phyloP scores from a whole-genome alignment of 108 stramenopile species.

The Aurantiochytrium sp. region DNA sequence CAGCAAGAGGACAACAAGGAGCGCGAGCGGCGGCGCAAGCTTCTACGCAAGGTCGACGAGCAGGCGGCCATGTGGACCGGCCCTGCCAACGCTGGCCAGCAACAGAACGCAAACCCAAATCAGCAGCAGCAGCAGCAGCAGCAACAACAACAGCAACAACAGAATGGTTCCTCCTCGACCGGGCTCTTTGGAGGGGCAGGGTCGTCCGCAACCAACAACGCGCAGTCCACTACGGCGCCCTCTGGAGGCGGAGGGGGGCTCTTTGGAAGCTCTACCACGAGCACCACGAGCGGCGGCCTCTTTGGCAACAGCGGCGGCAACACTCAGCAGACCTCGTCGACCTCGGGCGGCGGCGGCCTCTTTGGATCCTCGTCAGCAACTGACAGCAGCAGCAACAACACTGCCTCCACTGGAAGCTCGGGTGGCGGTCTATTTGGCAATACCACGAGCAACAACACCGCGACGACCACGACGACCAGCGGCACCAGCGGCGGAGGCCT shows the following conservation, averaged over 20 bases:
- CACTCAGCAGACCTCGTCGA: too few relatives aligned
- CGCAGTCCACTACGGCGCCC: neutral
- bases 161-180: neutral
- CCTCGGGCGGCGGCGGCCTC: neutral
- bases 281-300: neutral
- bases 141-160: neutral
- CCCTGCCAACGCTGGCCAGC: neutral
- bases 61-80: neutral
- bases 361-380: neutral
- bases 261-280: neutral
- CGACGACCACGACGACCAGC: neutral
- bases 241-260: neutral
- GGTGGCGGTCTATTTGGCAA: conserved; percentile 21
- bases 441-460: neutral
- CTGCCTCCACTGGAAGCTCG: neutral
- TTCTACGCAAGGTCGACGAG: conserved; percentile 28
- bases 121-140: conserved; percentile 10
- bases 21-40: conserved; percentile 18
- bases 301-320: neutral
- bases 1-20: conserved; percentile 33
- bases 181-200: neutral
- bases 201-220: neutral
- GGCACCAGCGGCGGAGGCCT: neutral
- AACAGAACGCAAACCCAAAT: neutral
- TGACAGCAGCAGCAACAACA: neutral